phyloP scores from a whole-genome alignment of 331 rosid species.

The Malus hybrid region DNA sequence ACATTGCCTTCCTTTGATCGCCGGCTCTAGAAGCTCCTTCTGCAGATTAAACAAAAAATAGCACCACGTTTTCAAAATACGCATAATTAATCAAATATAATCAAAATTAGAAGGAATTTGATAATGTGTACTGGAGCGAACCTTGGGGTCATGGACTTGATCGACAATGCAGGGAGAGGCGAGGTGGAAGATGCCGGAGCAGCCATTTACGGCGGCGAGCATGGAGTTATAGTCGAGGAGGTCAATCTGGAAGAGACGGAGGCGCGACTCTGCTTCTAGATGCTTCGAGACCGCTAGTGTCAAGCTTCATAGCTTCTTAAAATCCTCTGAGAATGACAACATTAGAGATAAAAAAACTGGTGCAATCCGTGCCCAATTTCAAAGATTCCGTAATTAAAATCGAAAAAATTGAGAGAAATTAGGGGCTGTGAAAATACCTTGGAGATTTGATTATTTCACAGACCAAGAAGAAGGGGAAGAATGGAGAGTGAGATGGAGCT shows the following conservation, averaged over 20 bases:
- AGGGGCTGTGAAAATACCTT: too few relatives aligned
- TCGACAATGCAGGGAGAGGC: conserved; percentile 83
- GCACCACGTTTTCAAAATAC: background rate
- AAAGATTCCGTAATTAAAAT: too few relatives aligned
- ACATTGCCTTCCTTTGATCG: conserved; percentile 84
- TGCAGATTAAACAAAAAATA: conserved; percentile 1
- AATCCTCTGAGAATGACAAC: conserved; percentile 2
- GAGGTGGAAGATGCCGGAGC: conserved; percentile 82
- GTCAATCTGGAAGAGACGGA: conserved; percentile 78
- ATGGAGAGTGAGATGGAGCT: too few relatives aligned
- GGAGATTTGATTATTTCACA: too few relatives aligned
- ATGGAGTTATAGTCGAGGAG: conserved; percentile 58
- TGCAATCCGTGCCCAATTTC: too few relatives aligned
- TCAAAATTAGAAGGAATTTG: background rate
- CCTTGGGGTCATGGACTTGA: conserved; percentile 67
- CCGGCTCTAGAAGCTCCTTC: conserved; percentile 89
- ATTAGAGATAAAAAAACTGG: too few relatives aligned
- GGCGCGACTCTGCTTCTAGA: conserved; percentile 49
- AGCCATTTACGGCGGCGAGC: conserved; percentile 50
- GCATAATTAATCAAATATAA: background rate
- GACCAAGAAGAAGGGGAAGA: too few relatives aligned
- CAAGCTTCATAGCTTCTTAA: conserved; percentile 64
- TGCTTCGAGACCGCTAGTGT: conserved; percentile 81
- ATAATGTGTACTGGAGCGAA: background rate
- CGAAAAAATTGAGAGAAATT: too few relatives aligned